phyloP scores from a whole-genome alignment of 1,284 basidiomycete species.

The Sporisorium scitamineum region DNA sequence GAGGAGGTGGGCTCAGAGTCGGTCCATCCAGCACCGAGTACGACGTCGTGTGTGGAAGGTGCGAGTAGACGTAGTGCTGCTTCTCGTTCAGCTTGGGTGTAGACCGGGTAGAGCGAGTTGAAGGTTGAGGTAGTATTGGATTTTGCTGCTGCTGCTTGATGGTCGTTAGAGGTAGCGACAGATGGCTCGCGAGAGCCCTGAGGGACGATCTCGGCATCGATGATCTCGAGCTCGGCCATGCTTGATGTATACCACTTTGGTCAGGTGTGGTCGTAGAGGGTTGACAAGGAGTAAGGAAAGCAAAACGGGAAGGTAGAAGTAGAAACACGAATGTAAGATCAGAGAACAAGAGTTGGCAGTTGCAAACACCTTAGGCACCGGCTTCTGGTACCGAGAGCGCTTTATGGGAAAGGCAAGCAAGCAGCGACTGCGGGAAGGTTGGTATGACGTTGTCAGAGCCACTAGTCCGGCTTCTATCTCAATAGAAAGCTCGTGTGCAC shows the following conservation, averaged over 20 bases:
- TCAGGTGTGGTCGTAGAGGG: not conserved
- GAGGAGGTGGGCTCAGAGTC: conserved; percentile 20
- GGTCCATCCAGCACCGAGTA: conserved; percentile 53
- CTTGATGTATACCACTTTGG: not conserved
- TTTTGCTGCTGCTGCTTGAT: not conserved
- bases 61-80: conserved; percentile 36
- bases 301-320: not conserved
- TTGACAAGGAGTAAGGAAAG: not conserved
- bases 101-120: conserved; percentile 15
- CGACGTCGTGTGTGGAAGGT: conserved; percentile 40
- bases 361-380: not conserved
- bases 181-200: not conserved
- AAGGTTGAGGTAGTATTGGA: not conserved
- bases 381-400: not conserved
- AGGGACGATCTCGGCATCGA: conserved; percentile 40
- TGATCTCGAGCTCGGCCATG: conserved; percentile 43
- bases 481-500: not conserved
- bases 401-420: not conserved
- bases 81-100: conserved; percentile 36
- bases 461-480: not conserved
- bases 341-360: too few species aligned
- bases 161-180: not conserved
- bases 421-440: not conserved
- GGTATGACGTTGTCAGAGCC: not conserved
- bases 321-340: not conserved